Evolutionary conservation across 1,284 basidiomycete species (phyloP).

Genomic region (Fomitopsis palustris): DNA sequence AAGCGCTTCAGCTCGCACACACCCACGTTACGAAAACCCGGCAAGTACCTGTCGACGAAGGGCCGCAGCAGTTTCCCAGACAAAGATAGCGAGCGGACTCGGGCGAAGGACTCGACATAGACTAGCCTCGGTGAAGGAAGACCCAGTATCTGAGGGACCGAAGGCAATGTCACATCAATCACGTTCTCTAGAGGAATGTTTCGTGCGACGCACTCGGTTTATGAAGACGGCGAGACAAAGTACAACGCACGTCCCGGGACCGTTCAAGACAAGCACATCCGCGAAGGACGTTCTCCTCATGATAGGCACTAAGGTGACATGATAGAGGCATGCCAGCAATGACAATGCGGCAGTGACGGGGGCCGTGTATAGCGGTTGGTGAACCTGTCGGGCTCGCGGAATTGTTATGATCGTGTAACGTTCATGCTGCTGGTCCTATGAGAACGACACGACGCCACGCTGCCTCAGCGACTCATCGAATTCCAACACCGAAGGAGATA

Average conservation of each 20-base stretch:
- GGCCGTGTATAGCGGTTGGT: slow-evolving; percentile 72
- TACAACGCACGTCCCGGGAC: slow-evolving; percentile 91
- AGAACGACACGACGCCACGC: slow-evolving; percentile 6
- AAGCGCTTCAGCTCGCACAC: not conserved
- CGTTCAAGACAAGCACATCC: slow-evolving; percentile 88
- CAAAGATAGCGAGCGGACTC: slow-evolving; percentile 80
- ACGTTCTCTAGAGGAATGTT: slow-evolving; percentile 2
- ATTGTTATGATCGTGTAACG: slow-evolving; percentile 60
- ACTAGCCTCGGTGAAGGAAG: slow-evolving; percentile 72
- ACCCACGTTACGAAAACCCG: slow-evolving; percentile 1
- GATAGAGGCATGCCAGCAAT: slow-evolving; percentile 52
- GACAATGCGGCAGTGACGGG: slow-evolving; percentile 63
- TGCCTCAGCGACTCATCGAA: not conserved
- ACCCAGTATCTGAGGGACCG: slow-evolving; percentile 61
- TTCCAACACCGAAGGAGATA: slow-evolving; percentile 6
- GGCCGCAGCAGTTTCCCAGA: slow-evolving; percentile 80
- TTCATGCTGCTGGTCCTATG: not conserved
- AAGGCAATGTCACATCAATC: not conserved
- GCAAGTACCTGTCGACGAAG: slow-evolving; percentile 76
- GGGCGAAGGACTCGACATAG: slow-evolving; percentile 95
- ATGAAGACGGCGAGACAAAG: slow-evolving; percentile 74
- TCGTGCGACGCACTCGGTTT: slow-evolving; percentile 59
- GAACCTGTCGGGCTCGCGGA: slow-evolving; percentile 83
- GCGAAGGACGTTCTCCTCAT: slow-evolving; percentile 44
- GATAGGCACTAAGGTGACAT: slow-evolving; percentile 51